Conservation (phyloP, 345 rosid species). For the Boechera divaricarpa region DNA sequence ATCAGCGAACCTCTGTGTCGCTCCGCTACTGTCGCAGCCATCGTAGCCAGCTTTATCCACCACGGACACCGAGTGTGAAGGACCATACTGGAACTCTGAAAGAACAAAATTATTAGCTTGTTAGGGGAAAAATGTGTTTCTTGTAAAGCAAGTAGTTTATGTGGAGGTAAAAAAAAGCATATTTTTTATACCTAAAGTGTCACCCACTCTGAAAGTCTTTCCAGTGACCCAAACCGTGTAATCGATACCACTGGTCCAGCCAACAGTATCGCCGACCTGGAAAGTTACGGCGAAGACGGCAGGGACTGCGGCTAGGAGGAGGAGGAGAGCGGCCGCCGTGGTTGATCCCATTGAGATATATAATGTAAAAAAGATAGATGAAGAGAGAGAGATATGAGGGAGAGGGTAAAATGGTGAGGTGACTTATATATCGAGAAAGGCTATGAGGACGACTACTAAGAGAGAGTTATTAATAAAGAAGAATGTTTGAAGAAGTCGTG, state of each 20-base stretch:
- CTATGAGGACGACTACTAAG: background rate
- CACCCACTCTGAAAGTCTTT: slow-evolving; percentile 50
- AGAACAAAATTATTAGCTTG: background rate
- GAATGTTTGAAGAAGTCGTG: slow-evolving; percentile 18
- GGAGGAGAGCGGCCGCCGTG: slow-evolving; percentile 26
- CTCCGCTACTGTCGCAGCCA: slow-evolving; percentile 34
- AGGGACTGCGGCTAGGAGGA: slow-evolving; percentile 40
- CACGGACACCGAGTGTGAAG: slow-evolving; percentile 40
- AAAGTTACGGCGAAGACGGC: slow-evolving; percentile 39
- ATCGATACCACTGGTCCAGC: slow-evolving; percentile 37
- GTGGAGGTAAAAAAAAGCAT: background rate
- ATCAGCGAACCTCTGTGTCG: slow-evolving; percentile 3
- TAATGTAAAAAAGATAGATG: background rate
- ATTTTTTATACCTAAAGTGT: slow-evolving; percentile 40
- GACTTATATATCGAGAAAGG: slow-evolving; percentile 18
- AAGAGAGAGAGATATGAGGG: background rate
- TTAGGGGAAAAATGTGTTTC: background rate
- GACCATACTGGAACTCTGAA: slow-evolving; percentile 43
- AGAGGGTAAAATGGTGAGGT: slow-evolving; percentile 11
- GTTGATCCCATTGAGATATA: slow-evolving; percentile 25
- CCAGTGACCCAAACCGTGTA: slow-evolving; percentile 43
- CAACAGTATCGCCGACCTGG: slow-evolving; percentile 43
- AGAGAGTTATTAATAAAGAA: slow-evolving; percentile 6
- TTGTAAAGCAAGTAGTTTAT: background rate
- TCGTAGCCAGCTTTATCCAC: slow-evolving; percentile 46